Percentiles rank a stretch among this genome's conserved stretches.
phyloP scores from a whole-genome alignment of 129 eudicot species.

The Solidago caesia region DNA sequence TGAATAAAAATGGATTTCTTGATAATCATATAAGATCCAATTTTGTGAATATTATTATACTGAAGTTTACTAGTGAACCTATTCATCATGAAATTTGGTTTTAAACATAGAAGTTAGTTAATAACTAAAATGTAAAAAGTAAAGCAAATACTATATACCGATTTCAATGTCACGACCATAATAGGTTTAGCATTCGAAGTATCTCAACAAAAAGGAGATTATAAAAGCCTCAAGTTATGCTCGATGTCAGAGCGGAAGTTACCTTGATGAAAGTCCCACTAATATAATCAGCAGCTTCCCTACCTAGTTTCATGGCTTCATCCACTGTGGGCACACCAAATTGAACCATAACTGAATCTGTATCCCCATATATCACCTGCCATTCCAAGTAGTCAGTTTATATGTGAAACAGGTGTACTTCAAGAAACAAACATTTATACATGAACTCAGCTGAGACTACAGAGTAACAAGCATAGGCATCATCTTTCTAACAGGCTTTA shows the following conservation, averaged over 20 bases:
- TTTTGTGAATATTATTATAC: not conserved
- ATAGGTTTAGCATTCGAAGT: not conserved
- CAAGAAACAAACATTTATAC: not conserved
- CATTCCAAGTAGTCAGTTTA: constrained; percentile 27
- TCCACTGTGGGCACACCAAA: constrained; percentile 86
- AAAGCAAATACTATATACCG: not conserved
- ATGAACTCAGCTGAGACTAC: not conserved
- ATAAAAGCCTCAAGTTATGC: not conserved
- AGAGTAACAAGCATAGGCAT: not conserved
- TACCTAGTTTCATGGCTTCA: constrained; percentile 88
- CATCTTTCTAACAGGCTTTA: constrained; percentile 7
- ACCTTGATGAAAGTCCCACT: constrained; percentile 89
- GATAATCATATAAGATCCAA: constrained; percentile 2
- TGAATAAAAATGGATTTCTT: not conserved
- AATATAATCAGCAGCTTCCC: constrained; percentile 95
- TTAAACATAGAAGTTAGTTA: not conserved
- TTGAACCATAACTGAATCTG: constrained; percentile 98
- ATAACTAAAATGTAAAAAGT: not conserved
- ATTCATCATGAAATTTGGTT: constrained; percentile 8
- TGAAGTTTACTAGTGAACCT: not conserved
- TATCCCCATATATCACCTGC: constrained; percentile 97
- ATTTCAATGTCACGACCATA: not conserved
- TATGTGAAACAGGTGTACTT: not conserved
- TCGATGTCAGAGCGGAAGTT: constrained; percentile 17
- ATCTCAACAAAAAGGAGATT: not conserved